phyloP scores from a whole-genome alignment of 2,329 filamentous ascomycete species.

The Aspergillus novofumigatus region DNA sequence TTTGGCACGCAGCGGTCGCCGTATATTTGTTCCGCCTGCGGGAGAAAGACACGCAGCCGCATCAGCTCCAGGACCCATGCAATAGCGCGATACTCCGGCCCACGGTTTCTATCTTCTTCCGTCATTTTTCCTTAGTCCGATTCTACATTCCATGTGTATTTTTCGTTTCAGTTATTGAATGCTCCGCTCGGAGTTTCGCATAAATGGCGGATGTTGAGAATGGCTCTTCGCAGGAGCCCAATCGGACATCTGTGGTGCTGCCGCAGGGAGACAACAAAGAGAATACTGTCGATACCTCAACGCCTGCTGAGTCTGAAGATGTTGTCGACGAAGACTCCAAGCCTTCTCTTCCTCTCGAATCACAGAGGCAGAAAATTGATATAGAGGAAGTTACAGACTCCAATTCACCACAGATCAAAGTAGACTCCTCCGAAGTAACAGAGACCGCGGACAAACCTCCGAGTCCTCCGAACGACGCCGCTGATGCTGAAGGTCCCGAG shows the following conservation, averaged over 20 bases:
- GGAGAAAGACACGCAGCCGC: conserved; percentile 29
- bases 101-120: conserved; percentile 3
- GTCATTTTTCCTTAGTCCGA: conserved; percentile 17
- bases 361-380: conserved; percentile 27
- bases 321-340: conserved; percentile 27
- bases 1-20: conserved; percentile 15
- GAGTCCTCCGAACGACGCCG: conserved; percentile 21
- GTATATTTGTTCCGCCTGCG: conserved; percentile 21
- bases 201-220: conserved; percentile 42
- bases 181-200: conserved; percentile 34
- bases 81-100: neutral
- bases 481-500: conserved; percentile 21
- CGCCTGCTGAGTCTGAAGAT: conserved; percentile 22
- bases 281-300: conserved; percentile 24
- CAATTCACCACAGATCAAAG: conserved; percentile 2
- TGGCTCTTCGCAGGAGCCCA: conserved; percentile 29
- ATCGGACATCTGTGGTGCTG: conserved; percentile 22
- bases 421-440: conserved; percentile 15
- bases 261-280: conserved; percentile 28
- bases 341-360: conserved; percentile 24
- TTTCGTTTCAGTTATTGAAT: conserved; percentile 20
- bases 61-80: conserved; percentile 9
- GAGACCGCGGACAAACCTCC: conserved; percentile 21
- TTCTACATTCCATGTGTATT: conserved; percentile 27
- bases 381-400: conserved; percentile 14